Conservation (phyloP, 2,329 filamentous ascomycete species). For the Exophiala xenobiotica region DNA sequence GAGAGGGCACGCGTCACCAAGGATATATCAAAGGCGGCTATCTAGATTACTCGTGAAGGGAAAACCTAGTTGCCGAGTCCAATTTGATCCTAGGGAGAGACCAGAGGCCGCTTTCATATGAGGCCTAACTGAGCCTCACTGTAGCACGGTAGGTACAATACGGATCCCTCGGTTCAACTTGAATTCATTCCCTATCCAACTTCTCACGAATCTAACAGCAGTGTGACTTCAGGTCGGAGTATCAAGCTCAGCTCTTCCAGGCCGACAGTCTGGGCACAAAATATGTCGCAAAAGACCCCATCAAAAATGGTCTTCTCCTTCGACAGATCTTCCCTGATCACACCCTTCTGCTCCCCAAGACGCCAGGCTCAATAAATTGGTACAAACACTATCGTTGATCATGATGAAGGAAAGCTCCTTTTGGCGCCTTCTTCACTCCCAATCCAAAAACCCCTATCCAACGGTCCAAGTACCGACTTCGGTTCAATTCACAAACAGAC, state of each 20-base stretch:
- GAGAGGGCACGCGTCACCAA: no score
- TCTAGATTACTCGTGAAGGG: no score
- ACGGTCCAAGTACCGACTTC: background rate
- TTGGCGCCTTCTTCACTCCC: background rate
- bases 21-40: no score
- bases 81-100: no score
- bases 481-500: slow-evolving; percentile 61
- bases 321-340: slow-evolving; percentile 5
- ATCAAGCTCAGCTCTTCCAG: background rate
- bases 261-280: background rate
- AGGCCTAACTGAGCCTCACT: no score
- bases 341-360: slow-evolving; percentile 1
- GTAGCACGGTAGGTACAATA: background rate
- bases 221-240: background rate
- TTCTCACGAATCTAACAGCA: background rate
- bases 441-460: slow-evolving; percentile 17
- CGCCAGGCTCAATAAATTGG: slow-evolving; percentile 14
- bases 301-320: slow-evolving; percentile 3
- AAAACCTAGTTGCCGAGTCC: no score
- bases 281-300: slow-evolving; percentile 1
- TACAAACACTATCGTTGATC: slow-evolving; percentile 10
- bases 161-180: background rate
- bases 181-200: background rate
- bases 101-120: no score
- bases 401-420: background rate